Conservation (phyloP, 2,329 filamentous ascomycete genomes). For the Xylaria sp. region DNA sequence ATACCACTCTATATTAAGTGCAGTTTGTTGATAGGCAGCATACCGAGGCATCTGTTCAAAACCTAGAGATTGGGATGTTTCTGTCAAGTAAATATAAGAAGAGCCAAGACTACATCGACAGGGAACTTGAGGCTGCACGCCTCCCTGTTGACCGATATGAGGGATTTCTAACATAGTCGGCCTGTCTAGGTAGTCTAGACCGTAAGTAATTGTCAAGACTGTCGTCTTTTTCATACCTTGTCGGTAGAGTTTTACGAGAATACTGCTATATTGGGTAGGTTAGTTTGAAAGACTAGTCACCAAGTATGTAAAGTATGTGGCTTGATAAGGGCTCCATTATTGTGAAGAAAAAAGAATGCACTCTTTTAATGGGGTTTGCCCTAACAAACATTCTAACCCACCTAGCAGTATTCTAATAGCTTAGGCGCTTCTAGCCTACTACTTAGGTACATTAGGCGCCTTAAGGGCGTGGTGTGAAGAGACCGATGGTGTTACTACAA, state of each 20-base stretch:
- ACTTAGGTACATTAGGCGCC: not conserved
- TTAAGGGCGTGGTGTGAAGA: not conserved
- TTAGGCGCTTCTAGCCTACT: too few species aligned
- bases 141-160: not conserved
- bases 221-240: not conserved
- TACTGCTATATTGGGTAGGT: not conserved
- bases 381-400: not conserved
- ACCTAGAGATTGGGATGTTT: not conserved
- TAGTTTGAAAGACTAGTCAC: not conserved
- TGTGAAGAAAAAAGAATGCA: not conserved
- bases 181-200: not conserved
- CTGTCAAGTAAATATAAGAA: not conserved
- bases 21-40: not conserved
- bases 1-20: not conserved
- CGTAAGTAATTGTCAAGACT: not conserved
- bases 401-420: too few species aligned
- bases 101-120: constrained; percentile 1
- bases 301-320: too few species aligned
- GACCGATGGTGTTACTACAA: not conserved
- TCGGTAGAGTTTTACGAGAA: not conserved
- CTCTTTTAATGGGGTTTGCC: not conserved
- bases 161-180: constrained; percentile 7
- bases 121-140: not conserved
- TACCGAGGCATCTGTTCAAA: not conserved
- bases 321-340: not conserved